phyloP scores from a whole-genome alignment of 768 basidiomycete genomes.

The Macrolepiota fuliginosa region DNA sequence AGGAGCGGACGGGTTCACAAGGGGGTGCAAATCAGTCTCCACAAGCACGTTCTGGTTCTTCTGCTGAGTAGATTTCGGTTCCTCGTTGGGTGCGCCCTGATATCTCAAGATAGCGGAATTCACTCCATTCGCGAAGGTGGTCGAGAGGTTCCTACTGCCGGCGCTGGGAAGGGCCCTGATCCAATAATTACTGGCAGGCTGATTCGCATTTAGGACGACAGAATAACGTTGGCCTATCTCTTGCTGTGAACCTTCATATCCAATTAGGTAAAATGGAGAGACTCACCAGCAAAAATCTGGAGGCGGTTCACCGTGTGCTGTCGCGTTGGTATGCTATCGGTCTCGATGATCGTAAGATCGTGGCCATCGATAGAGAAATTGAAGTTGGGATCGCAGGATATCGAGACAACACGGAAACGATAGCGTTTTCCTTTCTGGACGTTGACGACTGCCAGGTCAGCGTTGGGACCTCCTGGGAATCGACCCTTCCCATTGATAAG shows the following conservation, averaged over 20 bases:
- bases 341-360: conserved; percentile 35
- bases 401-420: conserved; percentile 21
- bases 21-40: no score
- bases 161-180: conserved; percentile 26
- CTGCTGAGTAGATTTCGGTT: no score
- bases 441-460: conserved; percentile 28
- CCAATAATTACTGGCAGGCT: conserved; percentile 37
- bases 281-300: conserved; percentile 35
- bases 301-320: conserved; percentile 34
- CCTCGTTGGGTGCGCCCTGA: conserved; percentile 22
- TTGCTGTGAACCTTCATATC: no score
- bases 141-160: background rate
- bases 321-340: conserved; percentile 34
- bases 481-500: conserved; percentile 33
- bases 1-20: no score
- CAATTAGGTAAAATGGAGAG: no score
- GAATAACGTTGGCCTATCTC: conserved; percentile 15
- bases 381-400: conserved; percentile 29
- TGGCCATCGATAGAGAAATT: conserved; percentile 45
- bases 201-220: conserved; percentile 31
- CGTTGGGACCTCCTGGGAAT: conserved; percentile 27
- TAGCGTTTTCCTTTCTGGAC: conserved; percentile 30
- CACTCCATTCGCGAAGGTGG: conserved; percentile 15
- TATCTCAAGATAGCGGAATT: conserved; percentile 26
- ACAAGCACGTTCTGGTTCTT: no score